Evolutionary conservation across 2,329 filamentous ascomycete species (phyloP).

Genomic region (Grosmannia huntii): DNA sequence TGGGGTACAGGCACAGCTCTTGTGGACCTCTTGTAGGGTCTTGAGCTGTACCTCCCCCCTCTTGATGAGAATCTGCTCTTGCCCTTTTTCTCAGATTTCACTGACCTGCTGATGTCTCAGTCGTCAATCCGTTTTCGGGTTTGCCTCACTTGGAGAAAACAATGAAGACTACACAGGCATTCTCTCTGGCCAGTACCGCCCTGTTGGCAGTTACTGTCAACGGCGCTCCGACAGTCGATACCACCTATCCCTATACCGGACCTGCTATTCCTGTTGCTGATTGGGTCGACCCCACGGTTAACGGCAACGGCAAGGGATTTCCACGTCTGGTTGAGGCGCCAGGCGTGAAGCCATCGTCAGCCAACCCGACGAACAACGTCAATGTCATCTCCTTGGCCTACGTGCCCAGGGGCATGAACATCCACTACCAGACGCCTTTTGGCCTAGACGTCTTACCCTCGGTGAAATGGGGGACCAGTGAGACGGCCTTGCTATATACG

Average conservation of each 20-base stretch:
- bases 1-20: no score
- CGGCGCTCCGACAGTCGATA: constrained; percentile 21
- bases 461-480: constrained; percentile 28
- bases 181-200: neutral
- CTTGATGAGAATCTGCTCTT: no score
- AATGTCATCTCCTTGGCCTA: constrained; percentile 38
- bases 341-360: constrained; percentile 29
- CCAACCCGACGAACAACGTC: constrained; percentile 35
- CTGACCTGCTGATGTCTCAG: no score
- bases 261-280: constrained; percentile 35
- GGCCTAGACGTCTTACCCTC: constrained; percentile 30
- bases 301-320: constrained; percentile 39
- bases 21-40: no score
- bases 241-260: constrained; percentile 32
- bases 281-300: constrained; percentile 35
- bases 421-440: constrained; percentile 41
- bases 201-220: constrained; percentile 1
- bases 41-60: no score
- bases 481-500: constrained; percentile 19
- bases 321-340: constrained; percentile 35
- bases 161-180: constrained; percentile 10
- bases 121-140: no score
- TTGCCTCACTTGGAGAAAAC: neutral
- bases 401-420: constrained; percentile 33
- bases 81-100: no score